A percentile compares a stretch with the other conserved stretches of the same genome.
These are phyloP conservation scores for Nannochloropsis oceanica DNA, from an alignment of 108 stramenopile species.

Conservation along the genomic window DNA sequence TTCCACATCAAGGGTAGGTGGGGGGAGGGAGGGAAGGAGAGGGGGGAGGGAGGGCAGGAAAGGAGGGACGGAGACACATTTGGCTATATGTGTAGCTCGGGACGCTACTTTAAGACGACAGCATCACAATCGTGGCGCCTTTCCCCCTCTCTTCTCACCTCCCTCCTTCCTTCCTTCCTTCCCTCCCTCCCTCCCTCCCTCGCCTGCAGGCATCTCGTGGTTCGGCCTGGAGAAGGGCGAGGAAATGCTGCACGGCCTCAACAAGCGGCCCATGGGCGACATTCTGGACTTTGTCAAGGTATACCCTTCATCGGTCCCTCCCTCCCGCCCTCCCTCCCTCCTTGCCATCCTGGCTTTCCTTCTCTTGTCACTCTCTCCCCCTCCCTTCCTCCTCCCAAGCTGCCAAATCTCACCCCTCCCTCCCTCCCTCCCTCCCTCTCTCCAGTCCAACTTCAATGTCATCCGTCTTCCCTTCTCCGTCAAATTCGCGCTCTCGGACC, in stretches of 20 bases:
- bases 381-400: too few relatives aligned
- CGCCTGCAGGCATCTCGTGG: background rate
- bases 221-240: background rate
- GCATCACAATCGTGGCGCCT: background rate
- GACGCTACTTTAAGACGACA: background rate
- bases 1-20: background rate
- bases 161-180: background rate
- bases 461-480: background rate
- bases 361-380: too few relatives aligned
- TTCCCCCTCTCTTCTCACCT: background rate
- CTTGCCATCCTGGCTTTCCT: too few relatives aligned
- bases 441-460: too few relatives aligned
- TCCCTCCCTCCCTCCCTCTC: too few relatives aligned
- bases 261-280: background rate
- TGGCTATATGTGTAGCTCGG: background rate
- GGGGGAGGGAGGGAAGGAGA: background rate
- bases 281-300: background rate
- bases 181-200: background rate
- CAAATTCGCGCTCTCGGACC: background rate
- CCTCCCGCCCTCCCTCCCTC: too few relatives aligned
- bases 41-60: too few relatives aligned
- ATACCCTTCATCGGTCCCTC: too few relatives aligned
- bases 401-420: too few relatives aligned
- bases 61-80: background rate
- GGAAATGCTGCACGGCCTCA: background rate